A percentile compares a stretch with the other conserved stretches of the same genome.
Evolutionary conservation across 345 rosid genomes (phyloP).

Genomic region (Salix caprea): DNA sequence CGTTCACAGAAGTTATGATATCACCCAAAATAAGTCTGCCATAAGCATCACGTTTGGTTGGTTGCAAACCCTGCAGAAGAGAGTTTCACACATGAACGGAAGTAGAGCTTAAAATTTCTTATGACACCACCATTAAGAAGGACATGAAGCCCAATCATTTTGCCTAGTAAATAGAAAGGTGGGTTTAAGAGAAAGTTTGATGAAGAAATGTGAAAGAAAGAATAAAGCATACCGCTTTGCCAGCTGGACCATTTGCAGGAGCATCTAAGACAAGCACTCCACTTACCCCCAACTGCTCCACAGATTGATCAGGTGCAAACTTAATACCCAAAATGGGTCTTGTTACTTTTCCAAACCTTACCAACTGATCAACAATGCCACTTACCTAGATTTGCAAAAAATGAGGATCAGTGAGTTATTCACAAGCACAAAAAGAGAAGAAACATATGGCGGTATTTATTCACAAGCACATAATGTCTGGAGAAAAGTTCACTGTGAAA

Average conservation of each 20-base stretch:
- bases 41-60: conserved; percentile 85
- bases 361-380: conserved; percentile 90
- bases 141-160: neutral
- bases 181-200: neutral
- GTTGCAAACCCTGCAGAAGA: conserved; percentile 58
- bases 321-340: conserved; percentile 92
- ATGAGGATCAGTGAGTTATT: conserved; percentile 4
- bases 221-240: conserved; percentile 70
- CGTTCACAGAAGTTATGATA: conserved; percentile 84
- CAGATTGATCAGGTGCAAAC: conserved; percentile 98
- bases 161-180: neutral
- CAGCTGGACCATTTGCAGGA: conserved; percentile 88
- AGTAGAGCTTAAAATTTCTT: neutral
- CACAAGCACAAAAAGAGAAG: neutral
- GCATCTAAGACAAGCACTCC: conserved; percentile 99
- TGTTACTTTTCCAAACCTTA: conserved; percentile 81
- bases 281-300: conserved; percentile 88
- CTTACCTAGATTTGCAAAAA: conserved; percentile 49
- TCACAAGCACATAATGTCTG: neutral
- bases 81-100: conserved; percentile 11
- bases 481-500: conserved; percentile 1
- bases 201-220: neutral
- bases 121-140: neutral
- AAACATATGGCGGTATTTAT: too few relatives aligned
- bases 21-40: conserved; percentile 90